Base-by-base conservation (phyloP, 306 rosid species). In the Dicorynia guianensis region DNA sequence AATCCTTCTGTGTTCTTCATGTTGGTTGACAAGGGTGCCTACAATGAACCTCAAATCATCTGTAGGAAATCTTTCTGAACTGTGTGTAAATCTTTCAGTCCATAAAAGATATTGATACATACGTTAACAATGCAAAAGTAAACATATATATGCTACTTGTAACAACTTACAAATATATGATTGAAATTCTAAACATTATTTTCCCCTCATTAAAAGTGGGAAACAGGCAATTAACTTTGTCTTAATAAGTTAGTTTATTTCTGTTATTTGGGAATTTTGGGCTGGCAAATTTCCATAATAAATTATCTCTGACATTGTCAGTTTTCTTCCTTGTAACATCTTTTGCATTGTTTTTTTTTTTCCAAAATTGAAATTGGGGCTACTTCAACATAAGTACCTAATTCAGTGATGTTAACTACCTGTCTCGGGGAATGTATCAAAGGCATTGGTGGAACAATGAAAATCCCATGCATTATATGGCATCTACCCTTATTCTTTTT, bases 371-470 rank as follows among this genome's bases (percentile, higher is more conserved):
- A 65, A 60, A 39, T n/a, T 39, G 20, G 25, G 50, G 76, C 33
- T 69, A 63, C 66, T 42, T 76, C 64, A 71, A 50, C 71, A 35
- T 52, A 20, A 60, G 38, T 48, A 35, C 47, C 15, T 48, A 34
- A 48, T 70, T 12, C 17, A 42, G 54, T 44, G 65, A 63, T 53
- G 39, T 13, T 9, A 13, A 20, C 30, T 39, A 19, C 30, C n/a
- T 71, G 19, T n/a, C 25, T 14, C 11, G 34, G 19, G 35, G 52
- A 72, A 77, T 56, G 67, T 66, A 58, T 52, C 46, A 9, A 14
- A 60, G 58, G 70, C 25, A 11, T 72, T 8, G 19, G 46, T 72
- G 39, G 18, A 64, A 48, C 46, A 48, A 47, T 64, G 80, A 50
- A 20, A 60, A 48, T 59, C 30, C 49, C 46, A 25, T n/a, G 25